Evolutionary conservation across 805 yeast genomes (phyloP).

Genomic region (Pichia membranifaciens): DNA sequence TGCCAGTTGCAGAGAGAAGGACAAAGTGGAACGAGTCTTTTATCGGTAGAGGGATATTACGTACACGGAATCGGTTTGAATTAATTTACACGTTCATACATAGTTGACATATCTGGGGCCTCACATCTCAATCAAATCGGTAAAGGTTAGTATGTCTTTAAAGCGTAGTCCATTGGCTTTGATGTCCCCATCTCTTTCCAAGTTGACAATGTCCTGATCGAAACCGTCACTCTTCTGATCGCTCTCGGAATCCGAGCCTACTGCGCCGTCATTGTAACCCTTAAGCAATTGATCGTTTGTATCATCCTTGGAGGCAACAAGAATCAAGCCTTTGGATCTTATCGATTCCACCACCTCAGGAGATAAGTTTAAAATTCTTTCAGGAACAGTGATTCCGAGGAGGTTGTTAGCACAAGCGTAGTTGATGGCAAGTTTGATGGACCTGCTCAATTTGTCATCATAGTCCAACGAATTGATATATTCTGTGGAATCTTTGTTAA

Average conservation of each 20-base stretch:
- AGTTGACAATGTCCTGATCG: slow-evolving; percentile 13
- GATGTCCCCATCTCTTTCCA: slow-evolving; percentile 31
- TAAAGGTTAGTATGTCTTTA: slow-evolving; percentile 59
- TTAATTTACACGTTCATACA: too few species aligned
- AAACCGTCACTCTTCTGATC: slow-evolving; percentile 13
- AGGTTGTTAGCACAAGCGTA: slow-evolving; percentile 80
- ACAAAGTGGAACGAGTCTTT: too few species aligned
- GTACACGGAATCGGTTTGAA: too few species aligned
- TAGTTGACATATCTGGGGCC: too few species aligned
- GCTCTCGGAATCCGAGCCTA: slow-evolving; percentile 3
- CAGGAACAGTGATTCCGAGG: slow-evolving; percentile 76
- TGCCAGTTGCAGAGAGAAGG: too few species aligned
- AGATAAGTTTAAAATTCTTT: slow-evolving; percentile 61
- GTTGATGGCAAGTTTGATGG: slow-evolving; percentile 74
- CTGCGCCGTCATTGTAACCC: not conserved
- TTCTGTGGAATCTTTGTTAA: slow-evolving; percentile 31
- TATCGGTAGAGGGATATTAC: too few species aligned
- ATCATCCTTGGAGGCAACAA: slow-evolving; percentile 47
- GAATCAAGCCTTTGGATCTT: slow-evolving; percentile 71
- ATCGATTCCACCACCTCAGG: slow-evolving; percentile 72
- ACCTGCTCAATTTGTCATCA: slow-evolving; percentile 48
- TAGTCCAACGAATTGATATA: slow-evolving; percentile 28
- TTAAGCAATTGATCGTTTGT: slow-evolving; percentile 4
- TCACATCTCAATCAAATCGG: slow-evolving; percentile 44
- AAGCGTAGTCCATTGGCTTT: slow-evolving; percentile 61